Base-by-base conservation (phyloP, 1,139 yeast species). In the Geotrichum carabidarum region DNA sequence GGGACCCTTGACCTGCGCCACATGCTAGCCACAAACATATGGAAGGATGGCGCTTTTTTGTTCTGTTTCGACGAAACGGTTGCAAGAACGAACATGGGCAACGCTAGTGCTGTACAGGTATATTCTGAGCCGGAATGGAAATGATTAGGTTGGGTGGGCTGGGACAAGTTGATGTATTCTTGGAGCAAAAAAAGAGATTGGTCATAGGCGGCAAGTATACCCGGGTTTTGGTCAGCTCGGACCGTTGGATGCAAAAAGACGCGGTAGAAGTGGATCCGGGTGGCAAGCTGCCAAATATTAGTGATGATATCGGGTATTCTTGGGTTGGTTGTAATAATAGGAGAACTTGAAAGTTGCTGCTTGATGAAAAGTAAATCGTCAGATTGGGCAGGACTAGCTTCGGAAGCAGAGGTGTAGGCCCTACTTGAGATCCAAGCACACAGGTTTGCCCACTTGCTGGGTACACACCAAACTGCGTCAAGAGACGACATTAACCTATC, bases 11-110 rank as follows among this genome's bases (percentile, higher is more conserved):
- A 17, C n/a, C n/a, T 8, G 5, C 17, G 40, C 40, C 40, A 37
- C 15, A 37, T 37, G 9, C 17, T 37, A 8, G 15, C 17, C 15
- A 37, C 40, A 17, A 12, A 2, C 9, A 8, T 17, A 8, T 37
- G 17, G 4, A 37, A 22, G 27, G 27, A 2, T 5, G 4, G 18
- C 8, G 17, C 40, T 37, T n/a, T 11, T 5, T 37, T 17, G 9
- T 37, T 14, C 15, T 8, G 40, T n/a, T 37, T 37, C 6, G 15
- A 12, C 15, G 40, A 14, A 12, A 17, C 15, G 15, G 9, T n/a
- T 9, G n/a, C 40, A 8, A 37, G 15, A 3, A 37, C 40, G 32
- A 51, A 47, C 9, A 51, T n/a, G 6, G 55, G 55, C 51, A 48
- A 51, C 3, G 51, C 22, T 5, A 51, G 32, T 1, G 51, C 48